Evolutionary conservation across 1,284 basidiomycete species (phyloP).

Genomic region (Ceratorhiza oryzae-sativae): DNA sequence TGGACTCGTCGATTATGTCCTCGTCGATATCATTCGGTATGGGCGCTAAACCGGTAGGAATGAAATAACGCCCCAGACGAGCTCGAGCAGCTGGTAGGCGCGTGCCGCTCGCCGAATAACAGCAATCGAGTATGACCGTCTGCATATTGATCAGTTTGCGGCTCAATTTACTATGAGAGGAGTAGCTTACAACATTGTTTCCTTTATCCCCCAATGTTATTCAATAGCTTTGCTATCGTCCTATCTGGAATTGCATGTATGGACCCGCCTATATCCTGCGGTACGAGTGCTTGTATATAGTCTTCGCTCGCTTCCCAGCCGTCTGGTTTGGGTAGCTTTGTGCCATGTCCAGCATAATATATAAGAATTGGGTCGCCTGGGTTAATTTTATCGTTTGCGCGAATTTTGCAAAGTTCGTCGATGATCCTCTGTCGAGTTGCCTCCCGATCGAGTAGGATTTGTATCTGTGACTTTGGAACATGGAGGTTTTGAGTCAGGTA

Average conservation of each 20-base stretch:
- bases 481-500: background rate
- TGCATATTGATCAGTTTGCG: background rate
- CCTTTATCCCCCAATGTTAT: slow-evolving; percentile 6
- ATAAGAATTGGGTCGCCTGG: slow-evolving; percentile 8
- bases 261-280: background rate
- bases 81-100: background rate
- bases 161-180: background rate
- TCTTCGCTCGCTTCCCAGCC: slow-evolving; percentile 5
- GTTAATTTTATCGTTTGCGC: background rate
- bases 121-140: slow-evolving; percentile 32
- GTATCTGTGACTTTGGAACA: slow-evolving; percentile 3
- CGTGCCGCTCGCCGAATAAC: background rate
- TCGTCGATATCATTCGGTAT: background rate
- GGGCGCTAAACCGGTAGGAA: background rate
- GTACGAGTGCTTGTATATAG: slow-evolving; percentile 6
- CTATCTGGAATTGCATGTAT: slow-evolving; percentile 15
- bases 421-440: slow-evolving; percentile 9
- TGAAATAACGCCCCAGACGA: background rate
- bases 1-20: background rate
- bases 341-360: slow-evolving; percentile 18
- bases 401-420: background rate
- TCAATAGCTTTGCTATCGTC: slow-evolving; percentile 13
- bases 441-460: background rate
- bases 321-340: background rate
- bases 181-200: slow-evolving; percentile 23